Evolutionary conservation across 2,329 filamentous ascomycete species (phyloP), one percentile per base, ranked within the genome.

Genomic region (Aspergillus terreus): DNA sequence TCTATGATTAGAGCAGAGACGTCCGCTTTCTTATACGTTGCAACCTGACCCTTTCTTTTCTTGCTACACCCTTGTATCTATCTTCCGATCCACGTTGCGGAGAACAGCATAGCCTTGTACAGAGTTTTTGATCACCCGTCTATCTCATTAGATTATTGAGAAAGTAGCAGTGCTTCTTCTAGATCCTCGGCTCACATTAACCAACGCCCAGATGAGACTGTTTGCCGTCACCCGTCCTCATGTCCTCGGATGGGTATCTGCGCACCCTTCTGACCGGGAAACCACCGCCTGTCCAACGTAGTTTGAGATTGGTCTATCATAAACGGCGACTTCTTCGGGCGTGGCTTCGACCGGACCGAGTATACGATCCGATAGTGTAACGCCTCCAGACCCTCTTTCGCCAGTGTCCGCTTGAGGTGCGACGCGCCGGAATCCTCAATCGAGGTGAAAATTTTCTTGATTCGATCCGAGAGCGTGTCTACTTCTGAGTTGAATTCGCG

Each of bases 351-450:
- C 45, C 90, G 79, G 44, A 92, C 85, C 2, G 82, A 80, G 65
- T 87, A 84, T 44, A 84, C 72, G 12, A 96, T 76, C 50, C 92
- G 82, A 62, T 88, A 84, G 52, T 85, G 80, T n/a, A 96, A 73
- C 51, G 84, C 80, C 61, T 95, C 87, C 36, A 95, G 77, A 10
- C 80, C 78, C 49, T 84, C 84, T 70, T 95, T 96, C 11, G 88
- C 84, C 63, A 95, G 84, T 27, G 88, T 87, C 27, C 88, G 81
- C 14, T 81, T 80, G 52, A 94, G 77, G 61, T 87, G 83, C 19
- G 83, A 83, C 42, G 89, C 86, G 38, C 88, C 89, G 1, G 85
- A 80, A 62, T 91, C 88, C 52, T 85, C 80, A 62, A 95, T 95
- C 36, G 79, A 79, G 15, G 75, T 75, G 49, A 78, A 77, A 11